These are phyloP conservation scores for Solanum dulcamara DNA, from an alignment of 257 asterid genomes.

Conservation along the genomic window DNA sequence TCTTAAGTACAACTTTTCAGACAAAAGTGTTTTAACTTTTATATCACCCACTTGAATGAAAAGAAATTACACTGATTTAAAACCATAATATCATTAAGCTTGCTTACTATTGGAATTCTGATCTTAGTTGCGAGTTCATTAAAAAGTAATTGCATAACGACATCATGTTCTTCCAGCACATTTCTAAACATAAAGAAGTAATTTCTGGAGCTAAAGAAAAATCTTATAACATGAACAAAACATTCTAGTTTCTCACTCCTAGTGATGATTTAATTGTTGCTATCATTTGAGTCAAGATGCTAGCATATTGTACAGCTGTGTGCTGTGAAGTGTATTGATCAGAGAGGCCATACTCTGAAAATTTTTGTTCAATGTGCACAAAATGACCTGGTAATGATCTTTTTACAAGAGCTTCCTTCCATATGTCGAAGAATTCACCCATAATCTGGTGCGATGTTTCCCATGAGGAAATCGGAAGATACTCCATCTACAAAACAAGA, in stretches of 20 bases:
- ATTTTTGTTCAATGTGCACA: conserved; percentile 71
- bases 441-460: conserved; percentile 66
- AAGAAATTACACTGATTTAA: not conserved
- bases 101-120: not conserved
- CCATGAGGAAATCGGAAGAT: conserved; percentile 67
- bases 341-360: conserved; percentile 54
- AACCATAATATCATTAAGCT: not conserved
- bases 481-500: not conserved
- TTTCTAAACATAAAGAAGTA: not conserved
- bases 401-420: conserved; percentile 69
- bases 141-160: not conserved
- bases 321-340: conserved; percentile 68
- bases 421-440: conserved; percentile 74
- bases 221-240: no score
- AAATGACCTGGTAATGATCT: conserved; percentile 86
- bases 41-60: not conserved
- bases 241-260: not conserved
- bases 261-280: not conserved
- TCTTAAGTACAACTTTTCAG: not conserved
- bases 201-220: no score
- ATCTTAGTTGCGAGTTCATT: not conserved
- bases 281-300: conserved; percentile 62
- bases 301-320: conserved; percentile 81
- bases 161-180: not conserved
- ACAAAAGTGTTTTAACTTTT: not conserved